Evolutionary conservation across 148 eudicot species (phyloP), one percentile per base, ranked within the genome.

Genomic region (Linanthus parryae): DNA sequence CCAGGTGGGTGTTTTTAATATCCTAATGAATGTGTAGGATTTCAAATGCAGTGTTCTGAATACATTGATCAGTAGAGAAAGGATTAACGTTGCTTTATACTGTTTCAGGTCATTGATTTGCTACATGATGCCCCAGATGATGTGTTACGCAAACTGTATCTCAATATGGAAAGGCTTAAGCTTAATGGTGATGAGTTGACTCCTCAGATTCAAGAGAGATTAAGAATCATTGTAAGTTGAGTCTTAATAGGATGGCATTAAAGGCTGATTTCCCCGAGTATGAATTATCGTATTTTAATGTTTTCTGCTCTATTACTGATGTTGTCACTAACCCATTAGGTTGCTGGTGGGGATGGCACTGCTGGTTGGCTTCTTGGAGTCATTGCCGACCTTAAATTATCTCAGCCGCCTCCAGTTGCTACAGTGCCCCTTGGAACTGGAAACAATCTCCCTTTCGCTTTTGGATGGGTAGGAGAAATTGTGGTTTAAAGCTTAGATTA

Each of bases 281-380:
- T 9, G 35, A 2, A 51, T 2, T 12, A 19, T 12, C 10, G 24
- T 11, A 11, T 14, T 10, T 33, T 2, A 46, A 24, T 16, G 3
- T 55, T 30, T 0, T 19, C 8, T 10, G 7, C 12, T 40, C 41
- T 64, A 27, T 54, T 29, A 25, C 41, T 33, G 53, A 26, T 26
- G 40, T 66, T n/a, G n/a, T n/a, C n/a, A n/a, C n/a, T n/a, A 66
- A 53, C 48, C 33, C 11, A 64, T 56, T 61, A 92, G 99, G 96
- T 92, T 71, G 99, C 96, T 17, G 99, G 99, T 30, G 99, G 96
- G 44, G 99, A 92, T 75, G 99, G 99, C 28, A 92, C 96, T 14
- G 99, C 99, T 52, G 91, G 99, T 33, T 92, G 99, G 96, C 75
- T 92, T 78, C 99, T 92, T 57, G 90, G 99, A 34, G 96, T 92